Percentiles rank a stretch among this genome's conserved stretches.
Conservation (phyloP, 148 eudicot species). For the Agrostemma githago region DNA sequence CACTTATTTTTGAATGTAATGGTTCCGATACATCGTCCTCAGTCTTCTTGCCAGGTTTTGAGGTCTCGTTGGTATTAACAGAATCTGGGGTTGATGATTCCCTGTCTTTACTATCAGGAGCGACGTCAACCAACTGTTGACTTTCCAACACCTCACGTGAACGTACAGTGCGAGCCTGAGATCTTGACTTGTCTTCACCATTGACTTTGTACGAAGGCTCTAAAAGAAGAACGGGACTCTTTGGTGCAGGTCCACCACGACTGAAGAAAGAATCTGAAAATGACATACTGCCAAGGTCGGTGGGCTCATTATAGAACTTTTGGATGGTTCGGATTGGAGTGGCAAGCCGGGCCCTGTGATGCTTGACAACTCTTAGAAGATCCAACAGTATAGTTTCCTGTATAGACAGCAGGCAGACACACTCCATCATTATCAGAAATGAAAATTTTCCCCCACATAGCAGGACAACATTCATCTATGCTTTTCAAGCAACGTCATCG, state of each 20-base stretch:
- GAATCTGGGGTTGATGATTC: slow-evolving; percentile 28
- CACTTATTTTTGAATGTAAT: slow-evolving; percentile 27
- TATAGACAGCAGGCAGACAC: slow-evolving; percentile 11
- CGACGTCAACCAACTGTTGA: not conserved
- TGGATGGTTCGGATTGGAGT: slow-evolving; percentile 91
- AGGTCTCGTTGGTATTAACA: slow-evolving; percentile 32
- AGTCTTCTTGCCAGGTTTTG: slow-evolving; percentile 31
- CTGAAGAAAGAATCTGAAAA: slow-evolving; percentile 52
- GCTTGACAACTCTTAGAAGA: slow-evolving; percentile 80
- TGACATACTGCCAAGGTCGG: slow-evolving; percentile 55
- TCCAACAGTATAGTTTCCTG: slow-evolving; percentile 90
- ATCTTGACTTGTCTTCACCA: slow-evolving; percentile 71
- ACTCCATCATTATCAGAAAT: not conserved
- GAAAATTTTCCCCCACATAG: not conserved
- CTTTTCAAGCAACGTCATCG: not conserved
- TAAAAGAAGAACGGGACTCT: slow-evolving; percentile 56
- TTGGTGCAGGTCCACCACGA: slow-evolving; percentile 46
- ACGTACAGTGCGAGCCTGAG: slow-evolving; percentile 43
- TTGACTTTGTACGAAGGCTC: slow-evolving; percentile 75
- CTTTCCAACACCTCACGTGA: slow-evolving; percentile 44
- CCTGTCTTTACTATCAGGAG: slow-evolving; percentile 36
- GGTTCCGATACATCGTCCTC: slow-evolving; percentile 35
- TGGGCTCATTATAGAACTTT: slow-evolving; percentile 49
- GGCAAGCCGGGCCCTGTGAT: slow-evolving; percentile 86
- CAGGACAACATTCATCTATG: not conserved